Conservation (phyloP, 441 rosid species). For the Pelargonium citronellum region DNA sequence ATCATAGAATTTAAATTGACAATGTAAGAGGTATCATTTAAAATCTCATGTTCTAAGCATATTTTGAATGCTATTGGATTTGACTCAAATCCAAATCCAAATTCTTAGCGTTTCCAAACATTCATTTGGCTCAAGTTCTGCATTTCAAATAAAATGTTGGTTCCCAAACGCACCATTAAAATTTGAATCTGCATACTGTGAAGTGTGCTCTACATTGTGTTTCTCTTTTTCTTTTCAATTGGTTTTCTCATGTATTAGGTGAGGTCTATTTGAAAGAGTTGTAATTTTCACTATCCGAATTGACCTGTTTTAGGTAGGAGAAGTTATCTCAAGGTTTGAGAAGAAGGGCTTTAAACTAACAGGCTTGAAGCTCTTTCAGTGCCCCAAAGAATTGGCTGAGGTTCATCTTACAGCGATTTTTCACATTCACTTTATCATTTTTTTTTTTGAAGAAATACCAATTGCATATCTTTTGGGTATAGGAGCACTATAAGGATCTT, state of each 20-base stretch:
- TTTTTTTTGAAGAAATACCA: neutral
- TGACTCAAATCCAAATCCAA: too few species aligned
- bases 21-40: too few species aligned
- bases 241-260: neutral
- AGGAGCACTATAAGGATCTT: slow-evolving; percentile 95
- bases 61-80: too few species aligned
- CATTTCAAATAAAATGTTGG: too few species aligned
- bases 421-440: slow-evolving; percentile 8
- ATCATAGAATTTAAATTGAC: too few species aligned
- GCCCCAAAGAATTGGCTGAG: slow-evolving; percentile 85
- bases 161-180: too few species aligned
- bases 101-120: too few species aligned
- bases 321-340: slow-evolving; percentile 89
- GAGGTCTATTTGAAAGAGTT: neutral
- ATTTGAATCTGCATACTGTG: too few species aligned
- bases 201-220: too few species aligned
- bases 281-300: neutral
- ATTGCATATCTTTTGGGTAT: neutral
- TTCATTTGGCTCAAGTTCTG: too few species aligned
- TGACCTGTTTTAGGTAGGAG: slow-evolving; percentile 63
- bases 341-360: slow-evolving; percentile 80
- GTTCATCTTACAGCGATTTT: slow-evolving; percentile 32
- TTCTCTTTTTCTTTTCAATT: too few species aligned
- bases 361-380: slow-evolving; percentile 76
- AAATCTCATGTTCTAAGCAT: too few species aligned